Evolutionary conservation across 2,329 filamentous ascomycete genomes (phyloP), one percentile per base, ranked within the genome.

Genomic region (Nigrospora osmanthi): DNA sequence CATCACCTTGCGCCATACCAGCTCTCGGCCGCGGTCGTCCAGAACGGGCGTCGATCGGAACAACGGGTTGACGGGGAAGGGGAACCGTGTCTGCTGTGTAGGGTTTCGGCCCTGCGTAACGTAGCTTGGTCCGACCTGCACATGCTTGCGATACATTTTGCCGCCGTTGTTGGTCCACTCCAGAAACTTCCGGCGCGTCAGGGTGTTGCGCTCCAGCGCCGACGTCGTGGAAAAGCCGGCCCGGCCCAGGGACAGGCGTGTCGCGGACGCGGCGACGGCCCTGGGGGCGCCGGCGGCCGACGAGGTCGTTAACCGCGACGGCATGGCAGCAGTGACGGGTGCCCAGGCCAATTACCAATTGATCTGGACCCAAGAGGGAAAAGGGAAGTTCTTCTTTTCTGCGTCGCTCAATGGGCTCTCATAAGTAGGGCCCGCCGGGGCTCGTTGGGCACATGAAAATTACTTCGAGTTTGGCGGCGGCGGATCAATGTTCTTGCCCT

Each of bases 41-140:
- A 96, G 71, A 17, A 95, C 85, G 4, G 75, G 69, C 61, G 87
- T 75, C 56, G 83, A 88, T 51, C 72, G 66, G 66, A 91, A 96
- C 19, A 75, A 60, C 5, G 67, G 69, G 62, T 95, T 95, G 41
- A 79, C 60, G 0, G 89, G 89, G 52, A 93, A 95, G 0, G 87
- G 88, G 48, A 31, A 28, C 23, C 23, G 23, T 4, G 5, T 10
- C 10, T 28, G 23, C 23, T 28, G 23, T 7, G 6, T 4, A 28
- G 23, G 23, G 10, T 7, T 10, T 7, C 23, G 6, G 23, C 23
- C 23, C 23, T 7, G 23, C 5, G 23, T 7, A 7, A 28, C 23
- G 23, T 28, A 61, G 13, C 49, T 51, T 14, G 56, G 10, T 19
- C 46, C 17, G 12, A 11, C 30, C n/a, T 33, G 16, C 28, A 16